A percentile compares a stretch with the other conserved stretches of the same genome.
Conservation (phyloP, 2,329 filamentous ascomycete species). For the Fusarium devonianum region DNA sequence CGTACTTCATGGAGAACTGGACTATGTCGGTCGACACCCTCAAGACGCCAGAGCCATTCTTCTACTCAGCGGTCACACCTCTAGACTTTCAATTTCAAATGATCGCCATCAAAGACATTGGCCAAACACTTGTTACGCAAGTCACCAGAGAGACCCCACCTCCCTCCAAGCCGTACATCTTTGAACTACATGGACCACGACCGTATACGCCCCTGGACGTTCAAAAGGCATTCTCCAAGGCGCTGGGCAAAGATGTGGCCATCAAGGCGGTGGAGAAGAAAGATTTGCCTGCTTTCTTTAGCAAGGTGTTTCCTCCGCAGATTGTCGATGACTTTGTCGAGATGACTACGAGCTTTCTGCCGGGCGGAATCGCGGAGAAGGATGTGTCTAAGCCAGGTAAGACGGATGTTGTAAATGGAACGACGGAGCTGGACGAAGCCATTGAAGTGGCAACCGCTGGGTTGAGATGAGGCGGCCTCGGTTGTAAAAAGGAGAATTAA, state of each 20-base stretch:
- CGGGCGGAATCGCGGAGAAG: conserved; percentile 36
- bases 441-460: conserved; percentile 11
- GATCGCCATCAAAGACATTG: conserved; percentile 42
- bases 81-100: conserved; percentile 45
- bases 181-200: conserved; percentile 44
- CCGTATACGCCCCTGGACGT: conserved; percentile 43
- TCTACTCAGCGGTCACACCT: conserved; percentile 47
- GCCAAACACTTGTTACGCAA: conserved; percentile 37
- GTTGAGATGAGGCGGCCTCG: no score
- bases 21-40: conserved; percentile 39
- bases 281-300: conserved; percentile 33
- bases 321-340: conserved; percentile 42
- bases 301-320: conserved; percentile 33
- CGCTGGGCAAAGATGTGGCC: conserved; percentile 37
- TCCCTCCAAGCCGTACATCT: conserved; percentile 38
- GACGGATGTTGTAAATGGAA: conserved; percentile 33
- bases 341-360: conserved; percentile 43
- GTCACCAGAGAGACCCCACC: conserved; percentile 30
- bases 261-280: conserved; percentile 40
- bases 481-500: no score
- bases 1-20: conserved; percentile 53
- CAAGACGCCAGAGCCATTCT: conserved; percentile 38
- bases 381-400: conserved; percentile 15
- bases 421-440: conserved; percentile 28
- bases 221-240: conserved; percentile 41